Base-by-base conservation (phyloP, 2,329 filamentous ascomycete genomes). In the Aspergillus puulaauensis region DNA sequence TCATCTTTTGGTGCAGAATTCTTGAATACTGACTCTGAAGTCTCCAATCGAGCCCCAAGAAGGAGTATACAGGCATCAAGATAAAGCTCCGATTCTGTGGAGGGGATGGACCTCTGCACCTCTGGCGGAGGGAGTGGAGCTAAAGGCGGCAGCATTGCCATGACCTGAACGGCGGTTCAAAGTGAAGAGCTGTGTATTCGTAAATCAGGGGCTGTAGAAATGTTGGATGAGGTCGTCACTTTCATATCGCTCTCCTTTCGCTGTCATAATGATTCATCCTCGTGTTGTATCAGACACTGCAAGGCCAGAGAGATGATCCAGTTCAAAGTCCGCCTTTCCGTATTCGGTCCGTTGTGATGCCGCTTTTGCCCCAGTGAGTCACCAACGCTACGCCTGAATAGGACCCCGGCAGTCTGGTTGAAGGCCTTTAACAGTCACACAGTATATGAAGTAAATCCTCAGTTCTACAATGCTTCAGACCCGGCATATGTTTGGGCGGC, bases 21-120 rank as follows among this genome's bases (percentile, higher is more conserved):
- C 47, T 71, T 63, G 60, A 95, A 89, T 0, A 85, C 77, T 1
- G 80, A 68, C 6, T 85, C 80, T 0, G 83, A 66, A 0, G 89
- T 75, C 14, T 82, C 79, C 31, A 95, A 73, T 61, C 92, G 84
- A 3, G 86, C 82, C 53, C 87, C 81, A 6, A 85, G 77, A 6
- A 96, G 80, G 11, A 84, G 78, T 17, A 86, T 77, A 91, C 91
- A 97, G 37, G 90, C 87, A 61, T 89, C 84, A 47, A 96, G 77
- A 70, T 89, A 91, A 33, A 84, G 80, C 63, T 88, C 82, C 92
- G 92, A 96, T 75, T 96, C 90, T 51, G 82, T 76, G 3, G 86
- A 76, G 40, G 82, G 79, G 59, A 96, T 83, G 64, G 83, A 83
- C 64, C 83, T 82, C 68, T 86, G 86, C 78, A 91, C 86, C 55